Evolutionary conservation across 257 asterid genomes (phyloP), one percentile per base, ranked within the genome.

Genomic region (Solanum microdontum): DNA sequence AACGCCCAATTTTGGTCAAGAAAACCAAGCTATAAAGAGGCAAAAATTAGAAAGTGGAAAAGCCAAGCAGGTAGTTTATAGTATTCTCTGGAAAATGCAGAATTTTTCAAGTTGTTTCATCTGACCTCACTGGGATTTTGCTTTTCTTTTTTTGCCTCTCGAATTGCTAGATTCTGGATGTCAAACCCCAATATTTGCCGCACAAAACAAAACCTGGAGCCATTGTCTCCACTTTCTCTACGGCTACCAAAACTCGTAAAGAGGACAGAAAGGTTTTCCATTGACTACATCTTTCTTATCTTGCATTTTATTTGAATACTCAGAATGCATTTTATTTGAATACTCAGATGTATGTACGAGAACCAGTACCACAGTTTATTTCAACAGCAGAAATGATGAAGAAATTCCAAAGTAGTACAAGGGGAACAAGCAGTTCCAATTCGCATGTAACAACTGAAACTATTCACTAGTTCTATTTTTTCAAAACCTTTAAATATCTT

Each of bases 31-130:
- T 68, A 92, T 95, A 60, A 97, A 97, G 94, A 93, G 93, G 92
- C 99, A 97, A 89, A 97, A 95, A 87, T 92, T 97, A 85, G 99
- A 93, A 13, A 98, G 93, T 73, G 99, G 99, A 83, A 94, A 97
- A 90, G 87, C 96, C 14, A 88, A 93, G 89, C 98, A 93, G 99
- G 98, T 95, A 39, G 37, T 75, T 26, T 15, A 69, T 69, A 5
- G 30, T 68, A 5, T 68, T 33, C 40, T 19, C 24, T 23, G 70
- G 23, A 43, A 17, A 43, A 86, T 45, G 72, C 48, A 32, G 13
- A n/a, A 11, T 72, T 32, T 33, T 86, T 32, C 26, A 30, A 13
- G 39, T 66, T 79, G 40, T 75, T 28, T 87, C 55, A 55, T 17
- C 36, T 39, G 55, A 62, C 33, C 82, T 75, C 33, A 74, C 32